phyloP scores from a whole-genome alignment of 1,284 basidiomycete genomes.

The Rhizopogon hawkerae region DNA sequence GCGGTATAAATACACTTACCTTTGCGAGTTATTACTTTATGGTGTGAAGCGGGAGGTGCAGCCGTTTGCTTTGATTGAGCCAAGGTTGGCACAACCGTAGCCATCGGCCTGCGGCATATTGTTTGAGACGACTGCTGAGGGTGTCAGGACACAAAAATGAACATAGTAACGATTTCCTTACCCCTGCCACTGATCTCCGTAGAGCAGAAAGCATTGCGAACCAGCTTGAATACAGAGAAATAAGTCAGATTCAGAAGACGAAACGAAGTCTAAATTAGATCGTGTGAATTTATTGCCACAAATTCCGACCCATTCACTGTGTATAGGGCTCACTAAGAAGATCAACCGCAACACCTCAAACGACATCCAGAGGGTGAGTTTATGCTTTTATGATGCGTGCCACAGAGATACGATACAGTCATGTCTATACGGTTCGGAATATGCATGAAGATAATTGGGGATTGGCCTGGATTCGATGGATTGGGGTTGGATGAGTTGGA shows the following conservation, averaged over 20 bases:
- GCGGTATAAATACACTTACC: conserved; percentile 7
- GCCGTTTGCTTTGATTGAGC: not conserved
- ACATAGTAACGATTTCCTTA: not conserved
- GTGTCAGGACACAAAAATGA: not conserved
- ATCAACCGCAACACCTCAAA: conserved; percentile 26
- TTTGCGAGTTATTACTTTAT: conserved; percentile 8
- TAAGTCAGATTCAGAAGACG: not conserved
- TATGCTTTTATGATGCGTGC: conserved; percentile 11
- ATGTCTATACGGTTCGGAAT: not conserved
- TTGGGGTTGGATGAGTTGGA: conserved; percentile 30
- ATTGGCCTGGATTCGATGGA: conserved; percentile 33
- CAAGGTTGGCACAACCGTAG: conserved; percentile 7
- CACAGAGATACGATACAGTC: not conserved
- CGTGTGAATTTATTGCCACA: conserved; percentile 19
- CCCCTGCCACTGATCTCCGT: conserved; percentile 11
- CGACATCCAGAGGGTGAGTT: conserved; percentile 36
- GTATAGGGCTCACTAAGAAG: conserved; percentile 7
- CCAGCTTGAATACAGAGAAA: not conserved
- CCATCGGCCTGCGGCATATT: conserved; percentile 11
- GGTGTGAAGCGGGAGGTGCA: not conserved
- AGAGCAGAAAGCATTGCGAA: conserved; percentile 16
- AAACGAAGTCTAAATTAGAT: conserved; percentile 13
- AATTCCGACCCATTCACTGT: not conserved
- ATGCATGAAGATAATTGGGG: conserved; percentile 13
- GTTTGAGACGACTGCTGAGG: not conserved